Percentiles rank a stretch among this genome's conserved stretches.
Conservation (phyloP, 345 rosid species). For the Syzygium oleosum region DNA sequence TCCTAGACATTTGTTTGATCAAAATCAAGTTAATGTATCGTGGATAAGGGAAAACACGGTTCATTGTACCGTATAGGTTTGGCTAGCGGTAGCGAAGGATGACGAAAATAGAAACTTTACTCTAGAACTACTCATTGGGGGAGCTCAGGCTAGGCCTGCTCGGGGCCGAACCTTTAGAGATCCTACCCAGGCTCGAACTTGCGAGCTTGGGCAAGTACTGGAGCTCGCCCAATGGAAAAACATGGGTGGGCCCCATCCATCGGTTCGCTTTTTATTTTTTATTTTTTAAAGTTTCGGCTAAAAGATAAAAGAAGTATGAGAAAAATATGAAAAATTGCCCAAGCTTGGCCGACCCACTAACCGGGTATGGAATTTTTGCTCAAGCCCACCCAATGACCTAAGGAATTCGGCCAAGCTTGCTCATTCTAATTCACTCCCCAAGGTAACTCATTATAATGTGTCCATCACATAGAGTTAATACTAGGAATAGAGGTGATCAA, state of each 20-base stretch:
- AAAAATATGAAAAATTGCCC: too few relatives aligned
- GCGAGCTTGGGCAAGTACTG: too few relatives aligned
- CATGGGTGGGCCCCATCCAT: not conserved
- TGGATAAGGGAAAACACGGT: not conserved
- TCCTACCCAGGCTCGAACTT: too few relatives aligned
- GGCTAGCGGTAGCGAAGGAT: too few relatives aligned
- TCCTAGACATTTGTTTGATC: not conserved
- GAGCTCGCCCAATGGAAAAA: not conserved
- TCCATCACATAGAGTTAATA: not conserved
- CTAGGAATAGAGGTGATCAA: not conserved
- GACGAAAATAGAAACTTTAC: too few relatives aligned
- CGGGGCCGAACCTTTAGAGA: too few relatives aligned
- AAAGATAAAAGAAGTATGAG: not conserved
- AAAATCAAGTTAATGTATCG: not conserved
- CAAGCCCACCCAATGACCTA: too few relatives aligned
- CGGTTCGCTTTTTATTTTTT: not conserved
- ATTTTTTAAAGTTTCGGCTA: too few relatives aligned
- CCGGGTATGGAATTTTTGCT: too few relatives aligned
- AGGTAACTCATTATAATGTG: not conserved
- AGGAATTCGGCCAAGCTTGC: too few relatives aligned
- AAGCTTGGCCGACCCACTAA: too few relatives aligned
- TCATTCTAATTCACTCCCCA: too few relatives aligned
- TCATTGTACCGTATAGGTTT: not conserved
- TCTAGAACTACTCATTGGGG: not conserved
- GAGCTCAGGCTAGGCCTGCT: not conserved